phyloP scores from a whole-genome alignment of 257 asterid genomes.

The Salvia hispanica region DNA sequence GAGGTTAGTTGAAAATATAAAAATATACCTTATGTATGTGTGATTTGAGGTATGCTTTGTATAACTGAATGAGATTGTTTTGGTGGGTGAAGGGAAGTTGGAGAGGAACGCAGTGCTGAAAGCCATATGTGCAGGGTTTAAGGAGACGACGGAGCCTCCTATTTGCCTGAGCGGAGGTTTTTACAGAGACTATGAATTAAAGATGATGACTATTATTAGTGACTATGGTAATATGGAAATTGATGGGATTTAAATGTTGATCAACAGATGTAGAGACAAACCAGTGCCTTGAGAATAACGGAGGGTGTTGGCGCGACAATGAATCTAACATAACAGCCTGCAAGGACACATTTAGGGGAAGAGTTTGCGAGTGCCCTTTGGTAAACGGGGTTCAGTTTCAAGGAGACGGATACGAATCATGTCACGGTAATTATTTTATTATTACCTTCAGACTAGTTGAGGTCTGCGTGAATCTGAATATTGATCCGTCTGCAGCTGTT shows the following conservation, averaged over 20 bases:
- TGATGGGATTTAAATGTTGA: background rate
- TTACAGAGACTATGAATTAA: background rate
- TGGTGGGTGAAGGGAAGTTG: constrained; percentile 57
- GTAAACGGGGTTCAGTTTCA: constrained; percentile 67
- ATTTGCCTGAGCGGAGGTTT: constrained; percentile 72
- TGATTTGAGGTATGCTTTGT: background rate
- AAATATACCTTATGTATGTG: no score
- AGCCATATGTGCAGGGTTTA: constrained; percentile 94
- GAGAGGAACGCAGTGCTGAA: constrained; percentile 75
- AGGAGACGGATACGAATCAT: constrained; percentile 85
- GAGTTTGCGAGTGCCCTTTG: constrained; percentile 85
- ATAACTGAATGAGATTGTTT: background rate
- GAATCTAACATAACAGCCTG: constrained; percentile 76
- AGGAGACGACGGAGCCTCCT: constrained; percentile 93
- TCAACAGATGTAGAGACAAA: constrained; percentile 80
- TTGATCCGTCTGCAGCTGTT: constrained; percentile 49
- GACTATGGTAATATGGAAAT: background rate
- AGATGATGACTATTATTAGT: background rate
- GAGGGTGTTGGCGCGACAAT: constrained; percentile 85
- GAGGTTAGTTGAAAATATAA: constrained; percentile 52
- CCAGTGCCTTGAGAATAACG: constrained; percentile 76
- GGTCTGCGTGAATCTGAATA: background rate
- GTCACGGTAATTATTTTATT: constrained; percentile 53
- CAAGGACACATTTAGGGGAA: constrained; percentile 94
- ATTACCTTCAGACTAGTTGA: background rate